These are phyloP conservation scores for Euphorbia tirucalli DNA, from an alignment of 345 rosid genomes.

Conservation along the genomic window DNA sequence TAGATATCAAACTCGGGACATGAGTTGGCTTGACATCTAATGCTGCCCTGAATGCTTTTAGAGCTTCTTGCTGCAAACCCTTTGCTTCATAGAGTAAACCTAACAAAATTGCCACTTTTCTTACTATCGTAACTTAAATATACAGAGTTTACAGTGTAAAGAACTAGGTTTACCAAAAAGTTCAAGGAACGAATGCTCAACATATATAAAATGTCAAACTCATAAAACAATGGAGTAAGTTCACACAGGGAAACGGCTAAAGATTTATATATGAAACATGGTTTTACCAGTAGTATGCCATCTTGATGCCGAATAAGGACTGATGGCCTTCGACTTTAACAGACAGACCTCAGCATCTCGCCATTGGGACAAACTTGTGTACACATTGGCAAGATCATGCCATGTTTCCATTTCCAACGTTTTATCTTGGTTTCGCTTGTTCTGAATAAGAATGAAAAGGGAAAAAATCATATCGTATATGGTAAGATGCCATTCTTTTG, in stretches of 20 bases:
- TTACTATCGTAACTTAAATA: background rate
- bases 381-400: slow-evolving; percentile 74
- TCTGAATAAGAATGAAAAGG: slow-evolving; percentile 28
- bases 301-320: slow-evolving; percentile 53
- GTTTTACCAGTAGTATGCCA: slow-evolving; percentile 54
- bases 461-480: no score
- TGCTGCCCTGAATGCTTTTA: slow-evolving; percentile 48
- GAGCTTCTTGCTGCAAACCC: slow-evolving; percentile 58
- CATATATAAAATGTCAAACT: no score
- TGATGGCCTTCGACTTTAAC: slow-evolving; percentile 58
- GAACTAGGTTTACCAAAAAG: background rate
- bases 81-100: slow-evolving; percentile 54
- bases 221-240: no score
- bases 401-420: slow-evolving; percentile 63
- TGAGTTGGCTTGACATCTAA: slow-evolving; percentile 59
- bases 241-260: background rate
- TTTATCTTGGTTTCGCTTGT: slow-evolving; percentile 32
- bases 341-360: slow-evolving; percentile 77
- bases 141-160: background rate
- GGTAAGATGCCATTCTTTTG: background rate
- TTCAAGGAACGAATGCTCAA: background rate
- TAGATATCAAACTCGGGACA: slow-evolving; percentile 64
- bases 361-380: slow-evolving; percentile 65
- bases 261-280: background rate
- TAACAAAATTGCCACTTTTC: slow-evolving; percentile 17